Evolutionary conservation across 75 land plant species (phyloP), one percentile per base, ranked within the genome.

Genomic region (Cupressus sempervirens): DNA sequence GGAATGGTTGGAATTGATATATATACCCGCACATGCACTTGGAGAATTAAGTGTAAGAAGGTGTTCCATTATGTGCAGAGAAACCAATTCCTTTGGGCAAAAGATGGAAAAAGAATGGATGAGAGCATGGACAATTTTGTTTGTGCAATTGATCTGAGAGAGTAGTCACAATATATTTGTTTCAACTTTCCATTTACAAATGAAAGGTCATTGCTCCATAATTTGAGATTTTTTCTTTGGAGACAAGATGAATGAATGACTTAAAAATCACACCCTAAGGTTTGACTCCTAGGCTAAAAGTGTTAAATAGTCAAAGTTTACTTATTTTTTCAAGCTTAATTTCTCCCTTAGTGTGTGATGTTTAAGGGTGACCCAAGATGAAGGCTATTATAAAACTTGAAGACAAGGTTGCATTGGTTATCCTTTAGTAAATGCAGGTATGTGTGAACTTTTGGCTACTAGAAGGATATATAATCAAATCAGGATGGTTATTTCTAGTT

Each of bases 381-480:
- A 86, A 80, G 88, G 76, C 76, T 86, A 76, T 62, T 96, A 94
- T 81, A 96, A 96, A 89, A 88, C 86, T 48, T 96, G 98, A 96
- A 91, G 98, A 80, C 98, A 94, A 82, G 98, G 98, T 9, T 86
- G 96, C 45, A 96, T 96, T 43, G 98, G 98, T 6, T 96, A 93
- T 62, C 98, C 98, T 1, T 86, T 96, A 56, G 98, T 96, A 35
- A 96, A 96, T 90, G 98, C 98, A 30, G 98, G 95, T 16, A 96
- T 96, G 98, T 89, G 98, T 50, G 96, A 96, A 86, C 93, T 96
- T 40, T 96, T 96, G 98, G 98, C 98, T 38, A 96, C 98, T 48
- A 96, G 98, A 58, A 94, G 98, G 98, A 86, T 93, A 40, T 96
- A 96, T 84, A 93, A 96, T 76, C 88, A n/a, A 40, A 92, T 93